Evolutionary conservation across 139 green algal genomes (phyloP).

Genomic region (Tetraselmis striata): DNA sequence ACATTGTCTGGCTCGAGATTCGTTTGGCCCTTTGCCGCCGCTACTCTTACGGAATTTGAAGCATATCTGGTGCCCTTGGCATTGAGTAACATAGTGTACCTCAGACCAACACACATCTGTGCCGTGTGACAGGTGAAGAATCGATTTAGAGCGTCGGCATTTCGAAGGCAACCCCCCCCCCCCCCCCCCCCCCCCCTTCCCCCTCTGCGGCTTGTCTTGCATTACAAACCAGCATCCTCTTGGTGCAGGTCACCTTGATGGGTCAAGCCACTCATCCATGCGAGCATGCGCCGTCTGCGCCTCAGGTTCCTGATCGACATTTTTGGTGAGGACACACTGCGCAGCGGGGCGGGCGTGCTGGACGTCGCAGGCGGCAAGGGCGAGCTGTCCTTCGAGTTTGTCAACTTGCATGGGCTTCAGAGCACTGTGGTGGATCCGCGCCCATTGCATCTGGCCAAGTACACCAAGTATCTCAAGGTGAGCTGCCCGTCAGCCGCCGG

Average conservation of each 20-base stretch:
- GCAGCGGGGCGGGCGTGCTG: constrained; percentile 30
- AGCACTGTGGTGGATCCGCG: constrained; percentile 43
- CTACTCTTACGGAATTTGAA: too few species aligned
- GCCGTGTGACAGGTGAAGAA: background rate
- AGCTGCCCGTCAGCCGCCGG: too few species aligned
- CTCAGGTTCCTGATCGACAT: constrained; percentile 42
- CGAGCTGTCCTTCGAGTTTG: constrained; percentile 46
- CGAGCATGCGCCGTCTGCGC: too few species aligned
- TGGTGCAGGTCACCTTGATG: too few species aligned
- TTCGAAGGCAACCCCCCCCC: background rate
- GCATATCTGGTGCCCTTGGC: too few species aligned
- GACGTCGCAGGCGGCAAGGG: constrained; percentile 49
- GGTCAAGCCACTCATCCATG: too few species aligned
- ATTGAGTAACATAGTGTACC: too few species aligned
- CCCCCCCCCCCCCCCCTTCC: too few species aligned
- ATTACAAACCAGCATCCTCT: too few species aligned
- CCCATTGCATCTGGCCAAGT: constrained; percentile 25
- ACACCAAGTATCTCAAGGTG: constrained; percentile 17
- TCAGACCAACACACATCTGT: too few species aligned
- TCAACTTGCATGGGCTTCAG: constrained; percentile 34
- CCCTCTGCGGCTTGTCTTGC: too few species aligned
- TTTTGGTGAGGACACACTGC: constrained; percentile 23
- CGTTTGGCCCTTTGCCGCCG: background rate
- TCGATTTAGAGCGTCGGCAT: background rate
- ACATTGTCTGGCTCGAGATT: background rate